Conservation (phyloP, 148 eudicot species). For the Arbutus unedo region DNA sequence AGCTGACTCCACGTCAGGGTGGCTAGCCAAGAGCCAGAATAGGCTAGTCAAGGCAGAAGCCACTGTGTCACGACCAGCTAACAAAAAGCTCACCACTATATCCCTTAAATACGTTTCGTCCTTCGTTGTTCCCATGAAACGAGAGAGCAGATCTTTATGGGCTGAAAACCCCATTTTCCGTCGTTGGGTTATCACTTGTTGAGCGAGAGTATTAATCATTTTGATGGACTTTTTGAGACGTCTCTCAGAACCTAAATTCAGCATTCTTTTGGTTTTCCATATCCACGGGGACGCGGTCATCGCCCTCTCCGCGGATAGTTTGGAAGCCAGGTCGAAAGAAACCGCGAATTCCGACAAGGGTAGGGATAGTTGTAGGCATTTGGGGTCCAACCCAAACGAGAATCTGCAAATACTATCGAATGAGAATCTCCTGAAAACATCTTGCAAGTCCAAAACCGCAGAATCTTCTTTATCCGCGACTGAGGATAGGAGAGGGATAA, state of each 20-base stretch:
- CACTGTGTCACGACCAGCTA: constrained; percentile 66
- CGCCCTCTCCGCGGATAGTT: constrained; percentile 64
- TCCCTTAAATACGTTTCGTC: constrained; percentile 47
- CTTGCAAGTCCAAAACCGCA: constrained; percentile 50
- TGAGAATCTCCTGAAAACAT: constrained; percentile 53
- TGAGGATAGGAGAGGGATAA: constrained; percentile 42
- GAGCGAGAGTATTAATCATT: constrained; percentile 39
- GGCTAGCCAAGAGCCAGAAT: constrained; percentile 37
- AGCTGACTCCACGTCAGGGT: constrained; percentile 31
- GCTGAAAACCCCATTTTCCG: constrained; percentile 29
- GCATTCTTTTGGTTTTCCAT: constrained; percentile 51
- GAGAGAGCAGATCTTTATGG: constrained; percentile 44
- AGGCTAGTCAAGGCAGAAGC: constrained; percentile 55
- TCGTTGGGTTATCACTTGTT: constrained; percentile 47
- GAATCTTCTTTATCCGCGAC: constrained; percentile 7
- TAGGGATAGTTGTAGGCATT: constrained; percentile 27
- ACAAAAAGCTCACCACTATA: constrained; percentile 52
- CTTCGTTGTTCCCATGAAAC: constrained; percentile 42
- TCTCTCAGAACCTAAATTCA: constrained; percentile 51
- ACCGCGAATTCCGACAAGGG: constrained; percentile 48
- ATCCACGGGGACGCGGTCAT: constrained; percentile 40
- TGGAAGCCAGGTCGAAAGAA: constrained; percentile 60
- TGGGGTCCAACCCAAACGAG: constrained; percentile 67
- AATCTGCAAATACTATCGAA: constrained; percentile 59
- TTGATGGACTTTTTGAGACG: constrained; percentile 43